Conservation (phyloP, 2,329 filamentous ascomycete species). For the Cucurbitaria berberidis region DNA sequence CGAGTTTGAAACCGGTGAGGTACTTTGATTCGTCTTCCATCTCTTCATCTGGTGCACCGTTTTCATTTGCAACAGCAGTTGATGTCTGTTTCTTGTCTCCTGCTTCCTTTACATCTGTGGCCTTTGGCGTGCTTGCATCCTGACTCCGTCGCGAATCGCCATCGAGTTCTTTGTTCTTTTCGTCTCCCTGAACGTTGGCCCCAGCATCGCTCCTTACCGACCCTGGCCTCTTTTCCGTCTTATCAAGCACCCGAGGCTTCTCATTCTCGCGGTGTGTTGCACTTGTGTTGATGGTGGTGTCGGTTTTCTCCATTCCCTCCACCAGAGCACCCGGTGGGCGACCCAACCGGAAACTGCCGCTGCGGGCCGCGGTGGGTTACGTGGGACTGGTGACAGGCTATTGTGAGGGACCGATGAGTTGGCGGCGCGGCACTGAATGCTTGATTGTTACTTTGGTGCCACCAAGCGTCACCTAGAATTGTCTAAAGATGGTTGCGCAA, state of each 20-base stretch:
- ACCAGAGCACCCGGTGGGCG: neutral
- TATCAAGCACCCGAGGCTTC: neutral
- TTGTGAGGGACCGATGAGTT: neutral
- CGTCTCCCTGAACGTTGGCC: neutral
- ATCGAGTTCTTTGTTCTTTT: neutral
- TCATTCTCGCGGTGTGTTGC: constrained; percentile 1
- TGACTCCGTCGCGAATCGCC: neutral
- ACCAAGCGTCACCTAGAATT: neutral
- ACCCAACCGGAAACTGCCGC: constrained; percentile 8
- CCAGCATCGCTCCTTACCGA: neutral
- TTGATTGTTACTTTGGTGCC: neutral
- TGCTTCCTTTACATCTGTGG: neutral
- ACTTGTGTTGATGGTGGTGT: constrained; percentile 1
- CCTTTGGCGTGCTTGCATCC: neutral
- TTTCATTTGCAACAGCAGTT: neutral
- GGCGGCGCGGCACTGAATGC: neutral
- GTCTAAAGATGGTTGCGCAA: neutral
- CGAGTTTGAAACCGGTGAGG: constrained; percentile 41
- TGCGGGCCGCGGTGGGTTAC: constrained; percentile 10
- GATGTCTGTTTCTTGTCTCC: neutral
- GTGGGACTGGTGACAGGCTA: constrained; percentile 3
- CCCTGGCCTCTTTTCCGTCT: neutral
- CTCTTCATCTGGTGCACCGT: neutral
- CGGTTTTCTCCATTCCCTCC: constrained; percentile 11
- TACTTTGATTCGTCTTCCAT: constrained; percentile 48